phyloP scores from a whole-genome alignment of 495 filamentous ascomycete species.

The Podospora pseudocomata region DNA sequence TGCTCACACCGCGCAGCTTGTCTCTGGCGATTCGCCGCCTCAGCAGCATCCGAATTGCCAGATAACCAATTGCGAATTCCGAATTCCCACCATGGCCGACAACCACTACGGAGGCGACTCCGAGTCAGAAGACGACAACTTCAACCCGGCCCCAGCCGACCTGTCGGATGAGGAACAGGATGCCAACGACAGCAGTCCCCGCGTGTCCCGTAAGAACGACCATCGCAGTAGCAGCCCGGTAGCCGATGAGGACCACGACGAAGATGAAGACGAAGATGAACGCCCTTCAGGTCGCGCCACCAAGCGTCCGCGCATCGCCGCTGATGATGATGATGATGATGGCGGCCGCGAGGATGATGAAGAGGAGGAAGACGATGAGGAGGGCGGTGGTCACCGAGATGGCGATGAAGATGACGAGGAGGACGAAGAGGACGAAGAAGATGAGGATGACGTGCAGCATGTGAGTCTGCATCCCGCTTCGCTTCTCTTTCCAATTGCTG shows the following conservation, averaged over 20 bases:
- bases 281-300: slow-evolving; percentile 24
- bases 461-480: slow-evolving; percentile 25
- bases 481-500: slow-evolving; percentile 9
- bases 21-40: neutral
- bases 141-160: slow-evolving; percentile 68
- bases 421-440: slow-evolving; percentile 54
- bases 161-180: slow-evolving; percentile 61
- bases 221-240: slow-evolving; percentile 26
- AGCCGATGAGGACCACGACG: slow-evolving; percentile 34
- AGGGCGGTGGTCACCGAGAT: slow-evolving; percentile 49
- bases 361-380: slow-evolving; percentile 58
- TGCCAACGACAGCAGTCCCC: slow-evolving; percentile 1
- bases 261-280: slow-evolving; percentile 38
- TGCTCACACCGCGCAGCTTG: neutral
- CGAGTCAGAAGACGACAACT: slow-evolving; percentile 72
- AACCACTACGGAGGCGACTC: slow-evolving; percentile 47
- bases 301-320: slow-evolving; percentile 23
- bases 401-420: slow-evolving; percentile 56
- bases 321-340: slow-evolving; percentile 24
- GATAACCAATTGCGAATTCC: neutral
- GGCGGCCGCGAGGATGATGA: slow-evolving; percentile 50
- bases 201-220: slow-evolving; percentile 6
- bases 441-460: slow-evolving; percentile 40
- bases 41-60: neutral
- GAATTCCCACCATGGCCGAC: slow-evolving; percentile 1